A percentile compares a stretch with the other conserved stretches of the same genome.
Conservation (phyloP, 345 rosid genomes). For the Eucalyptus curtisii region DNA sequence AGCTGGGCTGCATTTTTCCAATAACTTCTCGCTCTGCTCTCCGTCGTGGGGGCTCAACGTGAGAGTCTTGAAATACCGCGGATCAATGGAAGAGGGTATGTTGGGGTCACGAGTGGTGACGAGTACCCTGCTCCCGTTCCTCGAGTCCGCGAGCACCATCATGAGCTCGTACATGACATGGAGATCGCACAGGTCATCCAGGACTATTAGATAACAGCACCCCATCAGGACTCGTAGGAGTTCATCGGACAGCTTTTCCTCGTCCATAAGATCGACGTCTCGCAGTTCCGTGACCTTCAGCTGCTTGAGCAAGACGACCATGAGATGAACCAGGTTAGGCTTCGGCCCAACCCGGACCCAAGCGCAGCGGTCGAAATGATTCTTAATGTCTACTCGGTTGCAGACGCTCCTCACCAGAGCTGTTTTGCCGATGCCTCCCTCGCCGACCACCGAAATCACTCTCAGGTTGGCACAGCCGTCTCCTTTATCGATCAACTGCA, state of each 20-base stretch:
- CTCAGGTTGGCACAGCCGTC: background rate
- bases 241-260: background rate
- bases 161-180: accelerated
- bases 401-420: background rate
- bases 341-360: background rate
- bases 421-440: background rate
- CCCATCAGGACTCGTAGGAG: background rate
- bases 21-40: background rate
- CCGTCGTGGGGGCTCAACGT: accelerated
- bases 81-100: background rate
- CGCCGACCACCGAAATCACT: background rate
- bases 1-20: background rate
- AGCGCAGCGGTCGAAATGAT: background rate
- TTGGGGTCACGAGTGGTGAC: accelerated
- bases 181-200: background rate
- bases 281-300: background rate
- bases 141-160: no score
- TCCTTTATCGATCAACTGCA: background rate
- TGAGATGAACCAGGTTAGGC: background rate
- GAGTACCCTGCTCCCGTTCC: accelerated
- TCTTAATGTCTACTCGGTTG: background rate
- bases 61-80: accelerated
- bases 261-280: background rate
- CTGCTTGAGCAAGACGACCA: background rate
- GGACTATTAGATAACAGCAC: constrained; percentile 1